phyloP scores from a whole-genome alignment of 495 filamentous ascomycete genomes.

The Mytilinidion resinicola region DNA sequence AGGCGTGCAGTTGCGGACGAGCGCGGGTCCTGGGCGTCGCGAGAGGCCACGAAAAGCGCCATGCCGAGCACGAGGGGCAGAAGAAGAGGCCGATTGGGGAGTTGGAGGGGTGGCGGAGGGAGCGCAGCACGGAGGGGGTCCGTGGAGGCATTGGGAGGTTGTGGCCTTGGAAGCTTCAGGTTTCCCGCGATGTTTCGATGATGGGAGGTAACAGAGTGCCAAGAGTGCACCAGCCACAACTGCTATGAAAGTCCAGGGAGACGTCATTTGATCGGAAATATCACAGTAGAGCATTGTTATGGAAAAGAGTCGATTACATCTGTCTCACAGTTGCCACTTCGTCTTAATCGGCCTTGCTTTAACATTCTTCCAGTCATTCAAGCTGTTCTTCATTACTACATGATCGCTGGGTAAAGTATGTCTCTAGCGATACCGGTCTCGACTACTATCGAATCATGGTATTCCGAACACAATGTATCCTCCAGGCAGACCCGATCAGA shows the following conservation, averaged over 20 bases:
- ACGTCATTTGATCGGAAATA: too few relatives aligned
- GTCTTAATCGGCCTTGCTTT: too few relatives aligned
- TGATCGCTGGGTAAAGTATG: background rate
- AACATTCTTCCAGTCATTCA: too few relatives aligned
- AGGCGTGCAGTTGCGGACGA: background rate
- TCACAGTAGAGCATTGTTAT: too few relatives aligned
- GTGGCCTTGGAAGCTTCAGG: background rate
- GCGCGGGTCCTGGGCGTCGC: background rate
- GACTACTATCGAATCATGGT: background rate
- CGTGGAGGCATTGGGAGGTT: slow-evolving; percentile 26
- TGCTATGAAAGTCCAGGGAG: too few relatives aligned
- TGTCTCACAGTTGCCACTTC: too few relatives aligned
- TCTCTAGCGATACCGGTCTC: slow-evolving; percentile 2
- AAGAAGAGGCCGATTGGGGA: slow-evolving; percentile 14
- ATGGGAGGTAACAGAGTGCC: background rate
- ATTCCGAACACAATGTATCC: background rate
- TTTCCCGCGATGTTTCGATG: background rate
- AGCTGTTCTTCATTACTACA: background rate
- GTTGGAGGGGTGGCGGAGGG: background rate
- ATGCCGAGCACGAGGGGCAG: slow-evolving; percentile 18
- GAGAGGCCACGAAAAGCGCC: slow-evolving; percentile 19
- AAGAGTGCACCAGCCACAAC: too few relatives aligned
- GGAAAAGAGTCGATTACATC: too few relatives aligned
- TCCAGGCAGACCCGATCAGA: background rate
- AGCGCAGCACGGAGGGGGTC: slow-evolving; percentile 23